Base-by-base conservation (phyloP, 768 basidiomycete species). In the Mycena galopus region DNA sequence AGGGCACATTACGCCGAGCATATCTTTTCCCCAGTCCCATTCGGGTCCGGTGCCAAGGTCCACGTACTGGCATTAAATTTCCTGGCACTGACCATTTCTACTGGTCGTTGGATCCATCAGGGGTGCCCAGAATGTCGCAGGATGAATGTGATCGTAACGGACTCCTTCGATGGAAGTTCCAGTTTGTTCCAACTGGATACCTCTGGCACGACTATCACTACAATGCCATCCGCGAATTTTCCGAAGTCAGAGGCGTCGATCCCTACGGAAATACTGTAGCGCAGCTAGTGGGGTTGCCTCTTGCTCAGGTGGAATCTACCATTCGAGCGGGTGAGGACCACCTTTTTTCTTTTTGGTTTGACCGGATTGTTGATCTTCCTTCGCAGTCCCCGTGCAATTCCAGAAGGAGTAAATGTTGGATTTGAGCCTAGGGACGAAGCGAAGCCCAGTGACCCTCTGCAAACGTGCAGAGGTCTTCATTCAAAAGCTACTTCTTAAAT, bases 161-260 rank as follows among this genome's bases (percentile, higher is more conserved):
- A 4, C 25, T 66, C 17, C 65, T 55, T 8, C 33, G 69, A 29
- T 37, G 32, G 27, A 8, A 25, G n/a, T 57, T 57, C 4, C 7
- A 4, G 10, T 47, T 35, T 12, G 0, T 17, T 4, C 39, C 23
- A 3, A 14, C 30, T 3, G 56, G 2, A 17, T 64, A 14, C 9
- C 7, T 35, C 25, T 70, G 69, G 69, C 29, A 58, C 8, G 39
- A 63, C 3, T 64, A 70, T 14, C 69, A 70, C 10, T 70, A 70
- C 21, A 51, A 50, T 6, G 55, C 69, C 6, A 50, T 63, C 27
- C 68, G 42, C 14, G 53, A 63, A 19, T 69, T 63, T 21, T 44
- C 5, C 1, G 25, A 47, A 33, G 56, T 39, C 4, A 70, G 37
- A 29, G 69, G 62, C 23, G 25, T 64, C 6, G 62, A 70, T 17